These are phyloP conservation scores for Medicago ruthenica DNA, from an alignment of 306 rosid species.

Conservation along the genomic window DNA sequence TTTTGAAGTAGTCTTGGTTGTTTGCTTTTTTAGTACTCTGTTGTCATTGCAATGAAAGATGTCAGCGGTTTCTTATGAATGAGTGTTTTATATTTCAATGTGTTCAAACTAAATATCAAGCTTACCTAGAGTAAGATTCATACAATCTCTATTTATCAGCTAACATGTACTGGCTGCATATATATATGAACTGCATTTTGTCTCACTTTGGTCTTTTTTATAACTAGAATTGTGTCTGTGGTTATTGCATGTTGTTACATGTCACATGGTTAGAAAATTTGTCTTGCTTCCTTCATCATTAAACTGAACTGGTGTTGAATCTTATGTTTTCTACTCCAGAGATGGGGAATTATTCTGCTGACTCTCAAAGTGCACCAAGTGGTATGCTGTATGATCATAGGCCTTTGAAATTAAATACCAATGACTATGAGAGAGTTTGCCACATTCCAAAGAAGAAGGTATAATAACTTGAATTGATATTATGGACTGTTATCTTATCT, in stretches of 20 bases:
- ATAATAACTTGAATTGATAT: neutral
- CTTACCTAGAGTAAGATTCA: neutral
- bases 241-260: no score
- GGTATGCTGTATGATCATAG: conserved; percentile 50
- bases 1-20: conserved; percentile 23
- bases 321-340: conserved; percentile 40
- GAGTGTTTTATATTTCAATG: neutral
- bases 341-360: conserved; percentile 29
- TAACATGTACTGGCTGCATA: no score
- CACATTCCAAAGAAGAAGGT: conserved; percentile 58
- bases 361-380: neutral
- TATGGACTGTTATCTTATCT: neutral
- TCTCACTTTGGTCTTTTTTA: no score
- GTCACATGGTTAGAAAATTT: neutral
- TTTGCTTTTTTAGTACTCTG: neutral
- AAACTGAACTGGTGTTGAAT: conserved; percentile 16
- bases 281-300: neutral
- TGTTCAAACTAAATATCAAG: neutral
- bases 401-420: conserved; percentile 46
- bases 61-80: neutral
- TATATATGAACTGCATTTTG: no score
- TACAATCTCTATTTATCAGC: no score
- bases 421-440: conserved; percentile 55
- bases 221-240: no score
- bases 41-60: neutral